phyloP scores from a whole-genome alignment of 306 rosid genomes.

The Dalbergia cochinchinensis region DNA sequence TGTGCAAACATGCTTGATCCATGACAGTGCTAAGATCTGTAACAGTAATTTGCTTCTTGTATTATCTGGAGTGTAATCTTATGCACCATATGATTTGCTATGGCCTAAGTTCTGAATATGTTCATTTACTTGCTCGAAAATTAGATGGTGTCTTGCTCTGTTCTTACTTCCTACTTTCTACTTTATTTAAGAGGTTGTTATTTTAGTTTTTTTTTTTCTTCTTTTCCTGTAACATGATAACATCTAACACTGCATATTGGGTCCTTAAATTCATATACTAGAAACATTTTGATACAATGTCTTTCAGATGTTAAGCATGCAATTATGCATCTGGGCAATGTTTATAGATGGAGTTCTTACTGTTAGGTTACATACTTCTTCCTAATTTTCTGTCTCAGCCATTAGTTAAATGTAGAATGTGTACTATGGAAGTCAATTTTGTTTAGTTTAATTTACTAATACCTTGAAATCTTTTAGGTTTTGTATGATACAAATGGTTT shows the following conservation, averaged over 20 bases:
- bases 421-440: conserved; percentile 33
- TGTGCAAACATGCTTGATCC: conserved; percentile 20
- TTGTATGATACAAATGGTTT: conserved; percentile 86
- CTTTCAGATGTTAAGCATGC: conserved; percentile 28
- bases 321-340: conserved; percentile 24
- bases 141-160: conserved; percentile 4
- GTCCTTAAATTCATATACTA: background rate
- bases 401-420: conserved; percentile 25
- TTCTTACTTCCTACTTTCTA: conserved; percentile 4
- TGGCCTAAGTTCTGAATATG: conserved; percentile 26
- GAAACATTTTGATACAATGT: conserved; percentile 5
- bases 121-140: conserved; percentile 23
- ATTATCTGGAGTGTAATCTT: conserved; percentile 17
- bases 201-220: background rate
- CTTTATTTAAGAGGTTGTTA: background rate
- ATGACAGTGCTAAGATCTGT: conserved; percentile 11
- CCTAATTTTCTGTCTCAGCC: conserved; percentile 8
- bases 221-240: background rate
- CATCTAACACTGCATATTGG: background rate
- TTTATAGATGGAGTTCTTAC: conserved; percentile 20
- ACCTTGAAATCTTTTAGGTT: conserved; percentile 63
- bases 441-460: conserved; percentile 44
- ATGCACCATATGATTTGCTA: conserved; percentile 11
- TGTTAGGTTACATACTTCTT: conserved; percentile 15
- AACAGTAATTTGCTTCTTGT: background rate